Conservation (phyloP, 352 stramenopile genomes). For the Phytophthora rubi region DNA sequence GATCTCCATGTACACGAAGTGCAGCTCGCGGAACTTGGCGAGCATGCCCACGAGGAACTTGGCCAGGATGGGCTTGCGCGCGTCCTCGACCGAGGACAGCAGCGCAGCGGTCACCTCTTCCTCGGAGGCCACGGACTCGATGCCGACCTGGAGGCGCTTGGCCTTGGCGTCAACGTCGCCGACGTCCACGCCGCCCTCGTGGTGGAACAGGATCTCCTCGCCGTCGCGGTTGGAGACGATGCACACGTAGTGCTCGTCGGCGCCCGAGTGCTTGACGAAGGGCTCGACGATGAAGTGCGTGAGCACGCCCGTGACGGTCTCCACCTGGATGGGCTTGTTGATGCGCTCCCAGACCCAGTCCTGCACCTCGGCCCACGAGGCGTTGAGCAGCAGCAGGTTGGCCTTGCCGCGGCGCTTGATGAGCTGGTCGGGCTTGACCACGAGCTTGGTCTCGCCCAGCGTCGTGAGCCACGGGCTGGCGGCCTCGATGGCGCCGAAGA, state of each 20-base stretch:
- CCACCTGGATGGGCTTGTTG: slow-evolving; percentile 92
- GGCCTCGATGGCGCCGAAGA: slow-evolving; percentile 74
- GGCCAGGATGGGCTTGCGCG: slow-evolving; percentile 80
- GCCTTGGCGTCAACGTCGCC: slow-evolving; percentile 96
- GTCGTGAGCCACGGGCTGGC: slow-evolving; percentile 85
- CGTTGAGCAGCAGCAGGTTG: slow-evolving; percentile 95
- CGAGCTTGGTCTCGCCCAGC: slow-evolving; percentile 83
- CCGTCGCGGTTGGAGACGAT: slow-evolving; percentile 94
- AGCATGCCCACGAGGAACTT: slow-evolving; percentile 94
- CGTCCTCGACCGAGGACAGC: slow-evolving; percentile 82
- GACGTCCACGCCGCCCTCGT: slow-evolving; percentile 96
- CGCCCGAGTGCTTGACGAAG: slow-evolving; percentile 93
- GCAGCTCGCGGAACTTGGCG: slow-evolving; percentile 93
- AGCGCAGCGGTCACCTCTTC: slow-evolving; percentile 77
- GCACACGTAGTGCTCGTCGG: slow-evolving; percentile 98
- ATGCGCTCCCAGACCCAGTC: slow-evolving; percentile 95
- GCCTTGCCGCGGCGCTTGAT: slow-evolving; percentile 97
- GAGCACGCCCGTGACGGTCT: slow-evolving; percentile 91
- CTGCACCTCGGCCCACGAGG: slow-evolving; percentile 92
- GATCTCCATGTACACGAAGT: slow-evolving; percentile 99
- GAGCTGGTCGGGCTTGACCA: slow-evolving; percentile 98
- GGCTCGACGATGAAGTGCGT: slow-evolving; percentile 98
- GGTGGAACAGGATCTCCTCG: slow-evolving; percentile 97
- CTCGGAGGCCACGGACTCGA: slow-evolving; percentile 75
- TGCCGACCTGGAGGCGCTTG: slow-evolving; percentile 84